A percentile compares a stretch with the other conserved stretches of the same genome.
phyloP scores from a whole-genome alignment of 2,329 filamentous ascomycete genomes.

The Hortaea sp. region DNA sequence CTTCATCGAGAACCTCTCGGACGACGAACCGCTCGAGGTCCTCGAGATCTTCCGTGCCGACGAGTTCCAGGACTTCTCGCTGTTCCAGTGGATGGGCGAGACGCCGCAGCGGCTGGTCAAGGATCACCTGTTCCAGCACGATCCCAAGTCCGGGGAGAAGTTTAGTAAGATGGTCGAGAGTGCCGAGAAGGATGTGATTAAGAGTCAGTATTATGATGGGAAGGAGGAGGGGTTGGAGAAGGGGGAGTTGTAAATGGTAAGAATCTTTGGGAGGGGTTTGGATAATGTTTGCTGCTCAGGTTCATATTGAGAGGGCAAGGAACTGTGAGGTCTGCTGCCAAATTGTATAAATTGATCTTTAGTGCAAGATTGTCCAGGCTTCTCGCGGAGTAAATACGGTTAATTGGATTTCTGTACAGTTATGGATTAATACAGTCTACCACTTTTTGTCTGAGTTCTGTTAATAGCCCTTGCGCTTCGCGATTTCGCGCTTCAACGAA shows the following conservation, averaged over 20 bases:
- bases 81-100: conserved; percentile 68
- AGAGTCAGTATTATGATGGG: conserved; percentile 7
- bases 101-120: conserved; percentile 54
- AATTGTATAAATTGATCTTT: no score
- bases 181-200: conserved; percentile 45
- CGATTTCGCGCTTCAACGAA: no score
- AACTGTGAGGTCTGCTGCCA: no score
- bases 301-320: no score
- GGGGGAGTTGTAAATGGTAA: neutral
- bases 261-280: neutral
- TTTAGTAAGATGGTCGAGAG: conserved; percentile 54
- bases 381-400: no score
- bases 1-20: conserved; percentile 68
- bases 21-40: conserved; percentile 65
- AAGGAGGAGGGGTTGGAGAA: neutral
- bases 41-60: conserved; percentile 59
- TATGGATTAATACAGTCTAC: no score
- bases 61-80: conserved; percentile 61
- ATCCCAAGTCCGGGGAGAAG: conserved; percentile 49
- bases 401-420: no score
- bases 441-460: no score
- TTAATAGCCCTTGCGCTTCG: no score
- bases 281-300: no score
- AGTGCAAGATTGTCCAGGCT: no score
- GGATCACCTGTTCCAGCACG: conserved; percentile 56